These are phyloP conservation scores for Globisporangium okanoganense DNA, from an alignment of 352 stramenopile species.

Conservation along the genomic window DNA sequence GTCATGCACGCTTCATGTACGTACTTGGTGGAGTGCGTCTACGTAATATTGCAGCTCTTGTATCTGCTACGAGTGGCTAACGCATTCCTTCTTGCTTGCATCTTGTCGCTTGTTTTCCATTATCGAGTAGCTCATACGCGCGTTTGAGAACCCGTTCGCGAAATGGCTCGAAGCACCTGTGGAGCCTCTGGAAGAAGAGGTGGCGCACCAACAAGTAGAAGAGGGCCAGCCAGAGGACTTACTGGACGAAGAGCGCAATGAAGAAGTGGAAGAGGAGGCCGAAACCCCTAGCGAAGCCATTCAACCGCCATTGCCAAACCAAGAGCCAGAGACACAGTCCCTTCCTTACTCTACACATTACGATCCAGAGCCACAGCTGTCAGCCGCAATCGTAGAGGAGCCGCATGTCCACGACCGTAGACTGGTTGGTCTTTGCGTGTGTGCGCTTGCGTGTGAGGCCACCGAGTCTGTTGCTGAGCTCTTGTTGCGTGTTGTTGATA, in stretches of 20 bases:
- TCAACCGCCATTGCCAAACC: not conserved
- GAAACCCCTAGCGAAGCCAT: not conserved
- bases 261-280: not conserved
- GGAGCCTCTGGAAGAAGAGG: not conserved
- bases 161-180: not conserved
- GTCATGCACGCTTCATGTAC: too few relatives aligned
- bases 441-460: not conserved
- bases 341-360: not conserved
- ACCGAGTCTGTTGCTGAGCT: not conserved
- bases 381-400: not conserved
- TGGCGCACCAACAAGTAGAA: not conserved
- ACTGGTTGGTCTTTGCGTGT: slow-evolving; percentile 1
- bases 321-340: not conserved
- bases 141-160: slow-evolving; percentile 8
- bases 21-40: too few relatives aligned
- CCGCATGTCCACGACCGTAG: not conserved
- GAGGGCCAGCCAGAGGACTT: not conserved
- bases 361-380: not conserved
- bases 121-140: not conserved
- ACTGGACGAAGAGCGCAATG: not conserved
- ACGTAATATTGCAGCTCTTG: too few relatives aligned
- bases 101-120: too few relatives aligned
- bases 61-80: too few relatives aligned
- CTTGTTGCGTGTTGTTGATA: not conserved
- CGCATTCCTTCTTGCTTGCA: too few relatives aligned